Conservation (phyloP, 441 rosid species). For the Pelargonium australe region DNA sequence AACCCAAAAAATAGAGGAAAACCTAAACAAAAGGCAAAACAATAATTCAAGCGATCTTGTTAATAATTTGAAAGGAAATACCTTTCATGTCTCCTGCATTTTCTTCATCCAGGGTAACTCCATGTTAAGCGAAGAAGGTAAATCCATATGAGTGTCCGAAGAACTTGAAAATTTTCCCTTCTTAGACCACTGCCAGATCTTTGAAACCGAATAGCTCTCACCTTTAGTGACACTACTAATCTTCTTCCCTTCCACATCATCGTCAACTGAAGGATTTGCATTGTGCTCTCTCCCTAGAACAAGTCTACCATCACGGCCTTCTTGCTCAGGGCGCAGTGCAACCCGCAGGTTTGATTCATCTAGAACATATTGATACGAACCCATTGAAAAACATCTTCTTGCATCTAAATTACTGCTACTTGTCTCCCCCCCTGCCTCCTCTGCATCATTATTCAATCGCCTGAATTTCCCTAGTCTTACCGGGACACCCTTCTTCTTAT, state of each 20-base stretch:
- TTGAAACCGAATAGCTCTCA: constrained; percentile 74
- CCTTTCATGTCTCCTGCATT: constrained; percentile 1
- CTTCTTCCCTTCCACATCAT: constrained; percentile 53
- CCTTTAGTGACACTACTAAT: constrained; percentile 36
- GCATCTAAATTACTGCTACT: constrained; percentile 47
- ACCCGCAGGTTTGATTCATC: constrained; percentile 32
- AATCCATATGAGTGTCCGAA: constrained; percentile 36
- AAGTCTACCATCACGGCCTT: background rate
- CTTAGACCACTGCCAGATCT: constrained; percentile 75
- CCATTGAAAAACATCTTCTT: constrained; percentile 73
- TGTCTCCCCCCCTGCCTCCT: constrained; percentile 34
- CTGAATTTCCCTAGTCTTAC: constrained; percentile 67
- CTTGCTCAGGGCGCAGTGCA: constrained; percentile 16
- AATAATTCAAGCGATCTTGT: constrained; percentile 24
- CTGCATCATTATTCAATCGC: constrained; percentile 28
- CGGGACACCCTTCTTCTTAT: constrained; percentile 61
- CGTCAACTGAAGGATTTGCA: constrained; percentile 34
- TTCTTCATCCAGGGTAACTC: constrained; percentile 19
- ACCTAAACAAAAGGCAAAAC: constrained; percentile 12
- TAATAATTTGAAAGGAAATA: constrained; percentile 26
- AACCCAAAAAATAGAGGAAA: constrained; percentile 20
- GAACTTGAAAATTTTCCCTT: constrained; percentile 42
- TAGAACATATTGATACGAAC: constrained; percentile 46
- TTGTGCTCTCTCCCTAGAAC: constrained; percentile 34
- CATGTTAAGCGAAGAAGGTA: constrained; percentile 32